Base-by-base conservation (phyloP, 768 basidiomycete genomes). In the Tricholoma hemisulphureum region DNA sequence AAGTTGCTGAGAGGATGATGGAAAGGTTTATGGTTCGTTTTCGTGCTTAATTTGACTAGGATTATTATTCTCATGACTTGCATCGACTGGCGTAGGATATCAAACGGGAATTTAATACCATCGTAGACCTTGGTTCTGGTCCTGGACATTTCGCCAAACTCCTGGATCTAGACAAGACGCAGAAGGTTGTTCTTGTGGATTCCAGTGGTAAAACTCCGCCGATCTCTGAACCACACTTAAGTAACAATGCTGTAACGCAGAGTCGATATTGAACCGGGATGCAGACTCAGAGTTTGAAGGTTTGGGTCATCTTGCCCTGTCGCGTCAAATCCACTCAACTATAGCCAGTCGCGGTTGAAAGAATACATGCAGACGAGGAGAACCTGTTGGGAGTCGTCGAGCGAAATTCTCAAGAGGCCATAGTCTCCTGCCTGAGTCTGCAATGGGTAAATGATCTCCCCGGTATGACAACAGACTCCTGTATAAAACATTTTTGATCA, bases 371-470 rank as follows among this genome's bases (percentile, higher is more conserved):
- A 43, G 93, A 97, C 59, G 95, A 98, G 69, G 95, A 98, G 69
- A 77, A 81, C 29, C 73, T 98, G 1, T 78, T 95, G 2, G 74
- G 83, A 41, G 70, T 77, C 18, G 75, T 98, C 10, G 77, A 80
- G 4, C 84, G 77, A 2, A 81, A 89, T 59, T 91, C 93, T 13
- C 89, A 95, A 67, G 96, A 98, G 67, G 93, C 91, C 16, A 84
- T 98, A 46, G 86, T 97, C 23, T 95, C 93, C 11, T 95, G 93
- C 68, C 80, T 97, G 3, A 89, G 87, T 63, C 79, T 98, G 41
- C 97, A 99, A 61, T 99, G 97, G 97, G 85, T 97, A 11, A 98
- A 98, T 64, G 97, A 99, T 74, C 82, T 99, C 6, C 96, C 95
- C 59, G 94, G 95, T 92, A 29, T 24, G 80, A 64, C 48, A 28